Conservation (phyloP, 2,329 filamentous ascomycete species). For the Aspergillus melleus region DNA sequence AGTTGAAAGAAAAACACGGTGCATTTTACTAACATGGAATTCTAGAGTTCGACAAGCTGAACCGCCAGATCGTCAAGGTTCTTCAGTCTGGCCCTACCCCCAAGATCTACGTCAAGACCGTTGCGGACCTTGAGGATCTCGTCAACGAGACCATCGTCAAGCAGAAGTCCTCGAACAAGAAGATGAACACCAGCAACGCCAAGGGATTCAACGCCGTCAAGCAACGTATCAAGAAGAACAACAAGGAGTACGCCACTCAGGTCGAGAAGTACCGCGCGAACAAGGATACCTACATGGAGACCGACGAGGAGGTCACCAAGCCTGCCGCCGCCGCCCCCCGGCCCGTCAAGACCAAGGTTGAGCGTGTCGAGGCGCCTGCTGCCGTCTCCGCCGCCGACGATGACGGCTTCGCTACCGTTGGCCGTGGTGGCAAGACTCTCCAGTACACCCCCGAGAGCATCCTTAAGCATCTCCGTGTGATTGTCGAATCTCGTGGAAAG, state of each 20-base stretch:
- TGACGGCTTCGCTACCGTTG: slow-evolving; percentile 85
- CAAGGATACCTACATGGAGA: slow-evolving; percentile 85
- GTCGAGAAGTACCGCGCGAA: slow-evolving; percentile 84
- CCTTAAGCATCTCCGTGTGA: slow-evolving; percentile 90
- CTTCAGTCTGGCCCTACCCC: slow-evolving; percentile 75
- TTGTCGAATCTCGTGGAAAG: slow-evolving; percentile 94
- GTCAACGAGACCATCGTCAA: slow-evolving; percentile 93
- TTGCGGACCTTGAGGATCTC: slow-evolving; percentile 90
- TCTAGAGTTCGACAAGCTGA: slow-evolving; percentile 90
- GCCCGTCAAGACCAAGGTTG: slow-evolving; percentile 49
- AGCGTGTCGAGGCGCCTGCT: slow-evolving; percentile 48
- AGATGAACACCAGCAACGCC: slow-evolving; percentile 96
- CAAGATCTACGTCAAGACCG: slow-evolving; percentile 87
- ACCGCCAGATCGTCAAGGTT: slow-evolving; percentile 79
- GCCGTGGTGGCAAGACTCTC: slow-evolving; percentile 82
- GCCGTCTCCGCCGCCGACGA: slow-evolving; percentile 62
- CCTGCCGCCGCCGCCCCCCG: slow-evolving; percentile 50
- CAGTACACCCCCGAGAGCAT: slow-evolving; percentile 97
- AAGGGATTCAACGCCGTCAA: slow-evolving; percentile 95
- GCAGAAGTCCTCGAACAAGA: slow-evolving; percentile 94
- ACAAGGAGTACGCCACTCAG: slow-evolving; percentile 87
- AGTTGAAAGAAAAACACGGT: not conserved
- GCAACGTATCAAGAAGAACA: slow-evolving; percentile 98
- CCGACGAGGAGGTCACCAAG: slow-evolving; percentile 70
- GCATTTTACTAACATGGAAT: slow-evolving; percentile 16